Percentiles rank a stretch among this genome's conserved stretches.
These are phyloP conservation scores for Corinectria fuckeliana DNA, from an alignment of 2,329 filamentous ascomycete species.

Conservation along the genomic window DNA sequence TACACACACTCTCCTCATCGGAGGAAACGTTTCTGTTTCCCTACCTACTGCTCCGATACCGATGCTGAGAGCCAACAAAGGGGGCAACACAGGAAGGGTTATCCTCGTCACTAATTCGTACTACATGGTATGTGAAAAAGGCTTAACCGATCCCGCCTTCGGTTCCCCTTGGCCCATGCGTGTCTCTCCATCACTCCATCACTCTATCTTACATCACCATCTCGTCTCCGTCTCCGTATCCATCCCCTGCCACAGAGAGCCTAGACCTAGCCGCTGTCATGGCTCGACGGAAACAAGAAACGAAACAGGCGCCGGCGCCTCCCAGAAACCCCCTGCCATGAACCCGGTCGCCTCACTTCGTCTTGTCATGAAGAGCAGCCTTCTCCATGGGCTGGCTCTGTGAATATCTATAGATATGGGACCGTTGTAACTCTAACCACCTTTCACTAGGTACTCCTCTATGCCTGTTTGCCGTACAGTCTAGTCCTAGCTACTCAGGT, in stretches of 20 bases:
- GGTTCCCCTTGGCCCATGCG: constrained; percentile 5
- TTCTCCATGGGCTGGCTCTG: not conserved
- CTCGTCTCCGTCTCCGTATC: constrained; percentile 1
- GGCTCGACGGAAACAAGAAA: constrained; percentile 35
- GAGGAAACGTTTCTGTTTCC: constrained; percentile 2
- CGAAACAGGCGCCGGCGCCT: constrained; percentile 40
- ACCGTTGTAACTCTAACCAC: not conserved
- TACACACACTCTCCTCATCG: constrained; percentile 18
- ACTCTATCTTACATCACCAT: not conserved
- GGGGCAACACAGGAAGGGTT: not conserved
- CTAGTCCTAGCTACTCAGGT: not conserved
- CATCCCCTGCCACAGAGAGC: constrained; percentile 12
- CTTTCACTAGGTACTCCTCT: not conserved
- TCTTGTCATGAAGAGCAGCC: not conserved
- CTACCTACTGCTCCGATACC: not conserved
- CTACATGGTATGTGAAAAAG: too few relatives aligned
- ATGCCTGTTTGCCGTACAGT: constrained; percentile 6
- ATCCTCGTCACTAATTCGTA: constrained; percentile 2
- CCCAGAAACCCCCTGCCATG: constrained; percentile 22
- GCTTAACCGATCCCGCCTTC: not conserved
- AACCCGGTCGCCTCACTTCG: constrained; percentile 23
- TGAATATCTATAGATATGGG: not conserved
- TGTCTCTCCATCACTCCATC: constrained; percentile 6
- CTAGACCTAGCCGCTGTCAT: constrained; percentile 33
- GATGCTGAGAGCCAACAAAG: not conserved